Evolutionary conservation across 2,329 filamentous ascomycete species (phyloP), one percentile per base, ranked within the genome.

Genomic region (Colletotrichum somersetense): DNA sequence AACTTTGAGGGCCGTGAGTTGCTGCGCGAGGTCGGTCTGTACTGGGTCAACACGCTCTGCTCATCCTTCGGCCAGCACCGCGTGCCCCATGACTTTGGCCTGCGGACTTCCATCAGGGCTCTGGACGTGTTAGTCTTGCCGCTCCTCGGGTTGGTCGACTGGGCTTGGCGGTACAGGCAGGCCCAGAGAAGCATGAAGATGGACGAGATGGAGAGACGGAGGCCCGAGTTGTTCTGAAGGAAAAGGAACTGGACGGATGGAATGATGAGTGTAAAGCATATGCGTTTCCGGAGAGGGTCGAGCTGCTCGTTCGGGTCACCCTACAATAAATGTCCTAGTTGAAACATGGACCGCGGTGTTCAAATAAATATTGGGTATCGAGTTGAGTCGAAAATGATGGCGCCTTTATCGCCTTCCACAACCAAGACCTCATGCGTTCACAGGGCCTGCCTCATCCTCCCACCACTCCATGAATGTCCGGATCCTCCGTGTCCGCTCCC

Each of bases 391-490:
- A 59, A 69, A 68, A 59, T 35, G 44, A 23, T 26, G 16, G 26
- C 46, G n/a, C 35, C 40, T 65, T 12, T 26, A 23, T 26, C 5
- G 26, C n/a, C 20, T 42, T 33, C n/a, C 50, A 61, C 20, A 23
- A 7, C 33, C 30, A 6, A 35, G 5, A 20, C 18, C 40, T 70
- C 55, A 72, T 55, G 59, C 66, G 35, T 40, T 44, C 30, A 69
- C 26, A 6, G 70, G 59, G 8, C 40, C 67, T 1, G 61, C 77
- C 81, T 91, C 90, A 26, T 88, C 85, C 61, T 77, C 77, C 88
- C 88, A 91, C 89, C 89, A 91, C 71, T 83, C 80, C 78, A 85
- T 85, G 78, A 91, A 89, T 61, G 81, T 75, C 68, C 78, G 77
- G 76, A 92, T 78, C 75, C 88, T 84, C 75, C 84, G 81, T 0